Base-by-base conservation (phyloP, 345 rosid species). In the Hibiscus tridactylites region DNA sequence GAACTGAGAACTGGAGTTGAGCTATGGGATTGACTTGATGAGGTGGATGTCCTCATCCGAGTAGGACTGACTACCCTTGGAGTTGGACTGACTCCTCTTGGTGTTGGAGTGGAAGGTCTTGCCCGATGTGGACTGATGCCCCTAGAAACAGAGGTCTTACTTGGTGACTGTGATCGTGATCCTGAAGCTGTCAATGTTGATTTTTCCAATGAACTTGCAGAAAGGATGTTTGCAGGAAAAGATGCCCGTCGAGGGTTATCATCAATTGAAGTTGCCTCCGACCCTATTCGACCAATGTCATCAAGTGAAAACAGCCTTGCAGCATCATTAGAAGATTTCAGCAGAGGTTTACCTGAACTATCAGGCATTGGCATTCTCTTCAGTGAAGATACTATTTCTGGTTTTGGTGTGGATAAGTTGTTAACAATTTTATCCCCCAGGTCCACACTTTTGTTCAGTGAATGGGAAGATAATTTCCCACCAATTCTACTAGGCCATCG, bases 401-500 rank as follows among this genome's bases (percentile, higher is more conserved):
- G 75, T 74, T 70, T 75, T 31, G 88, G 68, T 37, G 83, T 60
- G n/a, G 84, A 70, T 68, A 77, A 37, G 58, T 70, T 72, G 81
- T 84, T 82, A 21, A 79, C 60, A 33, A 77, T 79, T 83, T 80
- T 89, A 71, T 85, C 92, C 9, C 78, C 76, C 74, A 85, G 85
- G 88, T 90, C 96, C 75, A 79, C 79, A 82, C 86, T 87, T 82
- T 77, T 81, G 71, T 78, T 80, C 58, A 77, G 74, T 24, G 89
- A 77, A 87, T 72, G 85, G 49, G 87, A 76, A 75, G 83, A 75
- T 58, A 84, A 62, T 80, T 78, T 89, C 61, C 87, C 91, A 69
- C 91, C 86, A 49, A 83, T 76, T 86, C 93, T 85, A 80, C 93
- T 85, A 64, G 99, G 93, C 97, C 97, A 91, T 26, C 93, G 85